Conservation (phyloP, 2,329 filamentous ascomycete species). For the Fusarium verrucosum region DNA sequence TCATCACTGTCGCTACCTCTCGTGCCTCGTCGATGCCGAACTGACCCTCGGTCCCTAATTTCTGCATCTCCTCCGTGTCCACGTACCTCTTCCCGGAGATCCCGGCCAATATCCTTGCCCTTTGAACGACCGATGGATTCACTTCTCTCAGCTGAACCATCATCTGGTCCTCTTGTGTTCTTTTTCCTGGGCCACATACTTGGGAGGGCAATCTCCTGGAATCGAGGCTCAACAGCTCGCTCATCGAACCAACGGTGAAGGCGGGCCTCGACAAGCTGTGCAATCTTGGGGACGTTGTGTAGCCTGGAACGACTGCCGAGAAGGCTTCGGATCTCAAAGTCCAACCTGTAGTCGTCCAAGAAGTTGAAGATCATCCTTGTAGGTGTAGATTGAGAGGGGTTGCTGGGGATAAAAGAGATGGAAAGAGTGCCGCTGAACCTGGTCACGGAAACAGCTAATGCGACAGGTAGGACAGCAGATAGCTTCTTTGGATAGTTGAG, state of each 20-base stretch:
- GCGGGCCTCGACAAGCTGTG: conserved; percentile 80
- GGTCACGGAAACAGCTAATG: conserved; percentile 88
- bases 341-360: conserved; percentile 84
- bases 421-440: conserved; percentile 94
- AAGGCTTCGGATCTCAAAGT: conserved; percentile 82
- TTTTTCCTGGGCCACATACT: conserved; percentile 85
- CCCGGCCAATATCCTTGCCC: conserved; percentile 62
- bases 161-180: conserved; percentile 79
- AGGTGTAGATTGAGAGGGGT: conserved; percentile 65
- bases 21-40: conserved; percentile 53
- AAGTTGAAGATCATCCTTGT: conserved; percentile 97
- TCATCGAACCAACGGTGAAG: conserved; percentile 91
- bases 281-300: conserved; percentile 89
- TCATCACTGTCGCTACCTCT: conserved; percentile 50
- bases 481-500: conserved; percentile 94
- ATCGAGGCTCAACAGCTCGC: conserved; percentile 83
- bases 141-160: conserved; percentile 58
- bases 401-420: conserved; percentile 88
- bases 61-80: conserved; percentile 57
- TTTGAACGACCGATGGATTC: conserved; percentile 62
- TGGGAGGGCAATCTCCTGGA: conserved; percentile 86
- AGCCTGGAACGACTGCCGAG: conserved; percentile 81
- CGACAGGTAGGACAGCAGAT: conserved; percentile 90
- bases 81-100: conserved; percentile 61
- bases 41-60: conserved; percentile 50